Conservation (phyloP, 768 basidiomycete genomes). For the Boletus rex-veris region DNA sequence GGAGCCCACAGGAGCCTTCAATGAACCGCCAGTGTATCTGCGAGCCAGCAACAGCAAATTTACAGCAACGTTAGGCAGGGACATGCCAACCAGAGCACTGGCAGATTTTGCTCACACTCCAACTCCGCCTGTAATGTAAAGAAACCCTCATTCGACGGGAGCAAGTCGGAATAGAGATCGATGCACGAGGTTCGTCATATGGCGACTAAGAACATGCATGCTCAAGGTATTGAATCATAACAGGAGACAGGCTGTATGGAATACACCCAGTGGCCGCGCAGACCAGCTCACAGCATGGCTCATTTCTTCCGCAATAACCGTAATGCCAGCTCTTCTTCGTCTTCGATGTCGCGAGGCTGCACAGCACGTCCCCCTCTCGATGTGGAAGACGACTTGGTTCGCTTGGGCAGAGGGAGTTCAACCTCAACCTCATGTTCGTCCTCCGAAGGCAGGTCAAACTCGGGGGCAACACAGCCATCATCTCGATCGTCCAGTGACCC, state of each 20-base stretch:
- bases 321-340: slow-evolving; percentile 65
- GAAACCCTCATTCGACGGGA: no score
- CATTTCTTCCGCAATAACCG: slow-evolving; percentile 44
- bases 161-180: not conserved
- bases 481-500: slow-evolving; percentile 47
- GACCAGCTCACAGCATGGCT: slow-evolving; percentile 3
- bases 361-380: slow-evolving; percentile 28
- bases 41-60: slow-evolving; percentile 10
- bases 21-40: not conserved
- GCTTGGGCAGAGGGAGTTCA: slow-evolving; percentile 30
- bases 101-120: slow-evolving; percentile 13
- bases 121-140: slow-evolving; percentile 3
- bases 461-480: slow-evolving; percentile 71
- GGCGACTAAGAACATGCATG: no score
- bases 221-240: no score
- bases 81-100: not conserved
- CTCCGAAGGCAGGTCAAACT: slow-evolving; percentile 51
- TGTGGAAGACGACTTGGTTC: slow-evolving; percentile 24
- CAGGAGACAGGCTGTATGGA: not conserved
- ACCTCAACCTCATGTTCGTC: slow-evolving; percentile 36
- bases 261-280: not conserved
- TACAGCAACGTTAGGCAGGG: slow-evolving; percentile 9
- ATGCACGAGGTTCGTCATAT: no score
- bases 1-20: slow-evolving; percentile 10
- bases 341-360: slow-evolving; percentile 38